These are phyloP conservation scores for Gremmenia infestans DNA, from an alignment of 2,329 filamentous ascomycete genomes.

Conservation along the genomic window DNA sequence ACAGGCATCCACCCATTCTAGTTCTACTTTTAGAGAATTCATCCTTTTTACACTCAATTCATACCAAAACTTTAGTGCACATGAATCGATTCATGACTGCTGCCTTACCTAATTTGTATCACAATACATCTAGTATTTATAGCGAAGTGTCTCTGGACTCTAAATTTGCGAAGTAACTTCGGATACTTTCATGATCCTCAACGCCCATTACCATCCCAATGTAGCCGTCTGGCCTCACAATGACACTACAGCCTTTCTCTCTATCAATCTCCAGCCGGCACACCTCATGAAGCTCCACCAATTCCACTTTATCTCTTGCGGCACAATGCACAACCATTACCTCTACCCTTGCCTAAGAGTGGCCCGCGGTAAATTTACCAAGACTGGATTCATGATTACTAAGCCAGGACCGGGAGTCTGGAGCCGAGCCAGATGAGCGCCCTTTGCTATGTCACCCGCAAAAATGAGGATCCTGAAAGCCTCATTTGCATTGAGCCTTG, in stretches of 20 bases:
- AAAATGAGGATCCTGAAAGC: constrained; percentile 58
- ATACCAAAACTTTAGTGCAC: too few species aligned
- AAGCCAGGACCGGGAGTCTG: constrained; percentile 41
- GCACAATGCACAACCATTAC: constrained; percentile 56
- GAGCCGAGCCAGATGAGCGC: constrained; percentile 40
- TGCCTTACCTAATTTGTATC: too few species aligned
- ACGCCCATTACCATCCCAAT: constrained; percentile 53
- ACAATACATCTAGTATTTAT: neutral
- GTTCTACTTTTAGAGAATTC: too few species aligned
- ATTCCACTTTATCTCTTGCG: constrained; percentile 42
- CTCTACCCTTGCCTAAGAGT: constrained; percentile 43
- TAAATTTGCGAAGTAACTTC: neutral
- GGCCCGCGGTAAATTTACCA: constrained; percentile 41
- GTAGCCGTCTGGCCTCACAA: constrained; percentile 69
- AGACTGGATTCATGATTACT: constrained; percentile 37
- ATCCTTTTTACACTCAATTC: too few species aligned
- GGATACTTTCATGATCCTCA: constrained; percentile 11
- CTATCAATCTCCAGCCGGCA: constrained; percentile 57
- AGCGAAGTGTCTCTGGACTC: neutral
- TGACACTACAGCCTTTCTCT: constrained; percentile 50
- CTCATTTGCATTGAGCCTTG: constrained; percentile 51
- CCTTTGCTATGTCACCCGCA: constrained; percentile 48
- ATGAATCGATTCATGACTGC: too few species aligned
- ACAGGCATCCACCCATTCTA: too few species aligned
- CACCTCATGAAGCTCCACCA: constrained; percentile 47